Evolutionary conservation across 192 early-diverging fungal genomes (phyloP).

Genomic region (Coemansia sp.): DNA sequence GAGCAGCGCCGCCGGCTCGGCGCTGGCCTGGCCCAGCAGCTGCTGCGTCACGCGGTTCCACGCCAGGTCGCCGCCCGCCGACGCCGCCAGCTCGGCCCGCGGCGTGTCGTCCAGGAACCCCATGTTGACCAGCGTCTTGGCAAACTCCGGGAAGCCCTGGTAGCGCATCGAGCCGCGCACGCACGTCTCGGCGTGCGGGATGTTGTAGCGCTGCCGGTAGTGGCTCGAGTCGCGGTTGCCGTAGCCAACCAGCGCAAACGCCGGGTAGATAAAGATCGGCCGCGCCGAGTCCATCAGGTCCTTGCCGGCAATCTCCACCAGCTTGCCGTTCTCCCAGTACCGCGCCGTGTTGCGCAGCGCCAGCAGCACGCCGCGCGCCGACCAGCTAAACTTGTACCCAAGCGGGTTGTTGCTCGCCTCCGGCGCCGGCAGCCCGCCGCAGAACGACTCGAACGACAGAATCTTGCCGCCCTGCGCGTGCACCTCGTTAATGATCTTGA

Average conservation of each 20-base stretch:
- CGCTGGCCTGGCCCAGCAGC: slow-evolving; percentile 29
- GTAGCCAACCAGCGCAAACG: slow-evolving; percentile 92
- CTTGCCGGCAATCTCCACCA: slow-evolving; percentile 74
- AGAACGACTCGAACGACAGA: slow-evolving; percentile 87
- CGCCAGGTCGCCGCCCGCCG: slow-evolving; percentile 54
- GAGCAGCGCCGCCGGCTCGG: slow-evolving; percentile 50
- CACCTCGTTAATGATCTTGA: slow-evolving; percentile 90
- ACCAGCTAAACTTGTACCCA: slow-evolving; percentile 99
- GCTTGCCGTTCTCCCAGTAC: slow-evolving; percentile 85
- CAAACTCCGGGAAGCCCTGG: slow-evolving; percentile 94
- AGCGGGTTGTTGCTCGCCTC: slow-evolving; percentile 96
- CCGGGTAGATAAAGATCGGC: slow-evolving; percentile 91
- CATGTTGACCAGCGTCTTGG: slow-evolving; percentile 89
- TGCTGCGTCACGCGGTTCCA: slow-evolving; percentile 77
- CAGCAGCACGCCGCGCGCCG: slow-evolving; percentile 93
- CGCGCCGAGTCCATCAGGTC: slow-evolving; percentile 91
- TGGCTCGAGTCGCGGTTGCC: slow-evolving; percentile 96
- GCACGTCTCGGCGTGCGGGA: slow-evolving; percentile 89
- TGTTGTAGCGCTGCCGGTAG: slow-evolving; percentile 91
- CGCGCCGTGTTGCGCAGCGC: slow-evolving; percentile 92
- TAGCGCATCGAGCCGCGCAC: slow-evolving; percentile 95
- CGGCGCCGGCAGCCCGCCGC: slow-evolving; percentile 96
- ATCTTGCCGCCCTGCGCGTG: slow-evolving; percentile 79
- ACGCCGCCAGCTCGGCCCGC: slow-evolving; percentile 56
- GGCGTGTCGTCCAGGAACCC: slow-evolving; percentile 83